Conservation (phyloP, 2,329 filamentous ascomycete genomes). For the Colletotrichum lindemuthianum region DNA sequence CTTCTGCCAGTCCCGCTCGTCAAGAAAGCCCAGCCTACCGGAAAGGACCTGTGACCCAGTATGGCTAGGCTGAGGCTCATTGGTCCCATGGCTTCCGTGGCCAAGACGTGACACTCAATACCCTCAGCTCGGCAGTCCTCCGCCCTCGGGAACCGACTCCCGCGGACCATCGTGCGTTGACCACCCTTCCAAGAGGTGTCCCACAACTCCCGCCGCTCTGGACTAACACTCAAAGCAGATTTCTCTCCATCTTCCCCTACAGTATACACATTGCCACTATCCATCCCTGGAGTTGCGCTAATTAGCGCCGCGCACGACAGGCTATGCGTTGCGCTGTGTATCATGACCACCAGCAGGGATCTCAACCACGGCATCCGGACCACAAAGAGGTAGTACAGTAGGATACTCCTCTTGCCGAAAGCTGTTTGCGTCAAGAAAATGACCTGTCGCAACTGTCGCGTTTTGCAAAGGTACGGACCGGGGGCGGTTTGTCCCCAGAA, state of each 20-base stretch:
- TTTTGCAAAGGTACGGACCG: conserved; percentile 16
- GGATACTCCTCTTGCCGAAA: no score
- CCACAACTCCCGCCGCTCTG: no score
- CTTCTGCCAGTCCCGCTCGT: conserved; percentile 11
- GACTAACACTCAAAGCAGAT: no score
- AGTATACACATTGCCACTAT: neutral
- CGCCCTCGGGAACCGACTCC: neutral
- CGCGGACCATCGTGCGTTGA: neutral
- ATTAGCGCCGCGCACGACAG: conserved; percentile 20
- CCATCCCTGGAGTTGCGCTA: conserved; percentile 27
- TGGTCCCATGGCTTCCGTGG: neutral
- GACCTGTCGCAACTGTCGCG: conserved; percentile 14
- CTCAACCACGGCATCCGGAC: neutral
- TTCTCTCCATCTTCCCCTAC: no score
- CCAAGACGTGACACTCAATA: neutral
- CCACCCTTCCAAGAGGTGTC: no score
- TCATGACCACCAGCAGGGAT: neutral
- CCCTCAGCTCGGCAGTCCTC: neutral
- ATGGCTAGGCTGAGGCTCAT: conserved; percentile 16
- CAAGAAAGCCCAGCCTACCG: neutral
- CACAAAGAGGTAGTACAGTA: no score
- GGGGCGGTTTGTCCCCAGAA: conserved; percentile 2
- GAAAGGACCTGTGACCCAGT: conserved; percentile 1
- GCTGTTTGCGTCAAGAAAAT: neutral
- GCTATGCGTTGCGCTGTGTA: neutral